Base-by-base conservation (phyloP, 441 rosid species). In the Croton setiger region DNA sequence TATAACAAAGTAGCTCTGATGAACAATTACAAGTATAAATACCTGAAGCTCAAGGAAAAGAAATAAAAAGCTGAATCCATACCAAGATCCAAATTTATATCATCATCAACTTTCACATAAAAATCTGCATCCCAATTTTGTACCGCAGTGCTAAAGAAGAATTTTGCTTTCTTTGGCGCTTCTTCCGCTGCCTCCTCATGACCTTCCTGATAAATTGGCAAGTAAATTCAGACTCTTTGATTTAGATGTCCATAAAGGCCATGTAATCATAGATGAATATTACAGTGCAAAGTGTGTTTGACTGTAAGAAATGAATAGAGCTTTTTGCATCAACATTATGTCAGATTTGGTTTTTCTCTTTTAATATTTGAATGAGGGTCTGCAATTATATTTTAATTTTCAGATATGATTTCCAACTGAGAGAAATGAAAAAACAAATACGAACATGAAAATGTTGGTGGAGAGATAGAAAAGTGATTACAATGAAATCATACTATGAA, bases 71-170 rank as follows among this genome's bases (percentile, higher is more conserved):
- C 44, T 57, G 63, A 76, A 62, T 70, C 45, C 47, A 66, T 85
- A 92, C 99, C 98, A 53, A 95, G 87, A 81, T 92, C 96, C 75
- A 95, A 83, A 79, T 83, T 75, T 70, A 90, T 81, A 67, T 74
- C 84, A 74, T 95, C 99, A 76, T 92, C 95, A 71, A 90, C 95
- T 85, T 95, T 92, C 55, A 92, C 80, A 58, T 90, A 94, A 83
- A 87, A 90, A 44, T 95, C 97, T 63, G 98, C 98, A 82, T 95
- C 93, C 99, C 99, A 95, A 37, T 73, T 86, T 75, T 90, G 96
- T 72, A 87, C 96, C 4, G 95, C 98, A 37, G 91, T 76, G 73
- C 92, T 88, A 81, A 83, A 92, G 88, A 92, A 90, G 76, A 77
- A 83, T 76, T 92, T 95, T 61, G 79, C 90, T 86, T 95, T 95